Conservation (phyloP, 2,329 filamentous ascomycete species). For the Sphaerostilbella broomeana region DNA sequence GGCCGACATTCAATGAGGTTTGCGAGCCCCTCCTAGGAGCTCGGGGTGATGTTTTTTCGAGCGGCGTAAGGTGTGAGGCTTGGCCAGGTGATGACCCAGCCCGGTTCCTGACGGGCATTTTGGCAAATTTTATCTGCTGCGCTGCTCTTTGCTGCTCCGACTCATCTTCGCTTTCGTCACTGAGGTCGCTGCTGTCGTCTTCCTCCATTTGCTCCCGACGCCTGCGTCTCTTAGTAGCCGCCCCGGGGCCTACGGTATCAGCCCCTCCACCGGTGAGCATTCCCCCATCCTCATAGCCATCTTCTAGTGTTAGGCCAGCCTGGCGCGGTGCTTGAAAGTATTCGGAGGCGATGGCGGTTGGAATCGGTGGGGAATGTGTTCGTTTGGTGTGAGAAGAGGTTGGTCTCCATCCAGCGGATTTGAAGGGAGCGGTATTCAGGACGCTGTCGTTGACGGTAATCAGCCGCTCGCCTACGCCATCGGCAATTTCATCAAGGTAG, state of each 20-base stretch:
- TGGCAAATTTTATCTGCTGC: constrained; percentile 91
- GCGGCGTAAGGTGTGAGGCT: constrained; percentile 51
- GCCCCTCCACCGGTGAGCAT: constrained; percentile 62
- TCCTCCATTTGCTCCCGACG: constrained; percentile 72
- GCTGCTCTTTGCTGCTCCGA: constrained; percentile 67
- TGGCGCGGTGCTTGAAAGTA: constrained; percentile 71
- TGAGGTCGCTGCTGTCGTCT: constrained; percentile 78
- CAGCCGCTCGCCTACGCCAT: constrained; percentile 77
- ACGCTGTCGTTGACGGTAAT: constrained; percentile 75
- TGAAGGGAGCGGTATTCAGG: constrained; percentile 74
- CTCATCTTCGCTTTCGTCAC: constrained; percentile 78
- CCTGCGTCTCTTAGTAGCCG: constrained; percentile 59
- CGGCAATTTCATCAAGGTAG: constrained; percentile 72
- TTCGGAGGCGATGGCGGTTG: constrained; percentile 72
- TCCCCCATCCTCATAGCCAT: constrained; percentile 65
- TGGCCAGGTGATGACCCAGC: constrained; percentile 85
- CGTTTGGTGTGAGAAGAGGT: constrained; percentile 71
- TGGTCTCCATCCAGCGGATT: constrained; percentile 72
- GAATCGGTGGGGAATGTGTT: constrained; percentile 80
- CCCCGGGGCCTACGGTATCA: constrained; percentile 62
- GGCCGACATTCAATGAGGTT: constrained; percentile 63
- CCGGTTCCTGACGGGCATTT: constrained; percentile 82
- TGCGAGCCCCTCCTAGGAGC: constrained; percentile 59
- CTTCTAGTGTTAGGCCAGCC: constrained; percentile 57
- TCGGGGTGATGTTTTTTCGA: constrained; percentile 40